Base-by-base conservation (phyloP, 2,329 filamentous ascomycete genomes). In the Elsinoe arachidis region DNA sequence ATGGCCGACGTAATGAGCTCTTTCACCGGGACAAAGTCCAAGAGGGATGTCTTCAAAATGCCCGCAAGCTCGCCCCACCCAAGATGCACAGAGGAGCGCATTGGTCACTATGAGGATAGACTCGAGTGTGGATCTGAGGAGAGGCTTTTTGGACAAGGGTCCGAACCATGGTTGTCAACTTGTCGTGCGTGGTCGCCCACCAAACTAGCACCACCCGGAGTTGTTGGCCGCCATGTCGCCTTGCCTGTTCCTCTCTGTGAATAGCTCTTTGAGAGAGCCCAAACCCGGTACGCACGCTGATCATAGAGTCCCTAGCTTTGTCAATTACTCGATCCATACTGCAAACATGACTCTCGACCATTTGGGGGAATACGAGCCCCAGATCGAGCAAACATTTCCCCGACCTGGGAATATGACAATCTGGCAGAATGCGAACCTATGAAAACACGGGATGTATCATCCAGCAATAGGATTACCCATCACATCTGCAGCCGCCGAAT, bases 401-500 rank as follows among this genome's bases (percentile, higher is more conserved):
- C 26, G 5, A 19, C 26, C 12, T 51, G 23, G 4, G 26, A 15
- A n/a, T 14, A 51, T 17, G 26, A 35, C 26, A 10, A 15, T 34
- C 21, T 46, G 33, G 30, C 33, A 37, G 34, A 14, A 51, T 37
- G 10, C 12, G 21, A 51, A 14, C 9, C 33, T 17, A 12, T 30
- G n/a, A 51, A 11, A 26, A 37, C 30, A 7, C 17, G 46, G 33
- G 30, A 51, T 37, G 30, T 30, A 26, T 17, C 17, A 21, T 51
- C 14, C 23, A 51, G 33, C 26, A 39, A 38, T 38, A 38, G 33
- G n/a, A 38, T 53, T 34, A 11, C 26, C 19, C 49, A 39, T 53
- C 49, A 53, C 49, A 26, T 26, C 35, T 53, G 49, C 33, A 53
- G 49, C 33, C 49, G 49, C 49, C 49, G 49, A 21, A 19, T 15